A percentile compares a stretch with the other conserved stretches of the same genome.
These are phyloP conservation scores for Iris pallida DNA, from an alignment of 116 monocot genomes.

Conservation along the genomic window DNA sequence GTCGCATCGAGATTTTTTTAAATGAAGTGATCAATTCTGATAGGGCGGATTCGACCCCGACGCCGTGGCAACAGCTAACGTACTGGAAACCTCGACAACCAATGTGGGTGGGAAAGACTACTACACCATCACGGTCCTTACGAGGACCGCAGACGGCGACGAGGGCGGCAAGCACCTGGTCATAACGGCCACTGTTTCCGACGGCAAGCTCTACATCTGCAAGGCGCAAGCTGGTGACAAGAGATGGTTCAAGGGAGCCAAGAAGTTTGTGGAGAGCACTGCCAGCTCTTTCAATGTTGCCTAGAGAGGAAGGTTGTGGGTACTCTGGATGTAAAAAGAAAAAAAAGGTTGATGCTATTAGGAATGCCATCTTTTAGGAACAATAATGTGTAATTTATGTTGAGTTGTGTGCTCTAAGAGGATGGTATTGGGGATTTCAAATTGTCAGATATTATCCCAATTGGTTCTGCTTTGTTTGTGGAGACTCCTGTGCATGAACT, in stretches of 20 bases:
- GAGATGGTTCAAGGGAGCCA: constrained; percentile 98
- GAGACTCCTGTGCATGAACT: too few relatives aligned
- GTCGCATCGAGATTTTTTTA: not conserved
- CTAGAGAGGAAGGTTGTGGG: constrained; percentile 6
- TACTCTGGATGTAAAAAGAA: too few relatives aligned
- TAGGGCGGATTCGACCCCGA: constrained; percentile 79
- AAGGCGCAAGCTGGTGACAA: constrained; percentile 97
- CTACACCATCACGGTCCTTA: constrained; percentile 68
- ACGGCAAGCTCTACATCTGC: constrained; percentile 95
- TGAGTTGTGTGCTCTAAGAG: too few relatives aligned
- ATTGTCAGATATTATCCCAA: too few relatives aligned
- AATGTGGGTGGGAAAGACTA: constrained; percentile 59
- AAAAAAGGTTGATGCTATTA: too few relatives aligned
- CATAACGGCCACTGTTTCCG: constrained; percentile 65
- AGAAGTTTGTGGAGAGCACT: constrained; percentile 75
- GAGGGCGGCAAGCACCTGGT: constrained; percentile 95
- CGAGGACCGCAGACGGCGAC: constrained; percentile 89
- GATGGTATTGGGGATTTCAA: too few relatives aligned
- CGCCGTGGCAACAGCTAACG: constrained; percentile 73
- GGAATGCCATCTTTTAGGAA: too few relatives aligned
- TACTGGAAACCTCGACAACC: constrained; percentile 49
- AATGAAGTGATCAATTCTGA: not conserved
- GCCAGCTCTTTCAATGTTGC: constrained; percentile 78
- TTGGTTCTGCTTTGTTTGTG: too few relatives aligned
- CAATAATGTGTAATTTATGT: too few relatives aligned